Percentiles rank a stretch among this genome's conserved stretches.
Conservation (phyloP, 106 monocot genomes). For the Dendrobium nobile region DNA sequence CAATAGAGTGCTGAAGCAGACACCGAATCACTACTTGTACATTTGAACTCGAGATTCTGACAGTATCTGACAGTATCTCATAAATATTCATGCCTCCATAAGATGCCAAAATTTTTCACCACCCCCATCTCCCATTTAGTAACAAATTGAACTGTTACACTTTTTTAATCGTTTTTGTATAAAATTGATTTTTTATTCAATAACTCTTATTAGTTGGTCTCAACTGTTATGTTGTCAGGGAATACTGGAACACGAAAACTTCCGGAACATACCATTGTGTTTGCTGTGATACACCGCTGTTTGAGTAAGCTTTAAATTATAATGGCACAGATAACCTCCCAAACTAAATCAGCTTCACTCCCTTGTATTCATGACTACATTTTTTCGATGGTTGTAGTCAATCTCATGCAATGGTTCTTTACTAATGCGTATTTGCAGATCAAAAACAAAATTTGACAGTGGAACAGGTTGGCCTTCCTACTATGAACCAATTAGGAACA, state of each 20-base stretch:
- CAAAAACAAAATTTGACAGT: slow-evolving; percentile 79
- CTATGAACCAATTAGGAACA: slow-evolving; percentile 56
- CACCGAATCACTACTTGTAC: too few species aligned
- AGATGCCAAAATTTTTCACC: not conserved
- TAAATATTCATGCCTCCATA: not conserved
- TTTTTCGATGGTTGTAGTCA: too few species aligned
- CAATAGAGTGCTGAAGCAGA: too few species aligned
- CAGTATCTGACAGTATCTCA: too few species aligned
- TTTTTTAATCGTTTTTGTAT: not conserved
- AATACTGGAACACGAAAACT: slow-evolving; percentile 89
- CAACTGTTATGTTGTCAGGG: slow-evolving; percentile 31
- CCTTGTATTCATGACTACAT: too few species aligned
- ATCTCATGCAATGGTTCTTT: too few species aligned
- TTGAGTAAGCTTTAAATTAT: slow-evolving; percentile 49
- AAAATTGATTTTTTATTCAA: not conserved
- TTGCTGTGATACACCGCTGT: slow-evolving; percentile 84
- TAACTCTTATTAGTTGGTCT: not conserved
- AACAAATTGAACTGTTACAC: not conserved
- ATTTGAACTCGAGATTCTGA: too few species aligned
- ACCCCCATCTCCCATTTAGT: too few species aligned
- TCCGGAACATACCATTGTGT: slow-evolving; percentile 83
- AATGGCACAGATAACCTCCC: not conserved
- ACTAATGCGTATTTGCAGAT: slow-evolving; percentile 29
- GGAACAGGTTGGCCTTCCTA: slow-evolving; percentile 98
- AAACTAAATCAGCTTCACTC: not conserved